Evolutionary conservation across 768 basidiomycete species (phyloP), one percentile per base, ranked within the genome.

Genomic region (Nidularia pulvinata): DNA sequence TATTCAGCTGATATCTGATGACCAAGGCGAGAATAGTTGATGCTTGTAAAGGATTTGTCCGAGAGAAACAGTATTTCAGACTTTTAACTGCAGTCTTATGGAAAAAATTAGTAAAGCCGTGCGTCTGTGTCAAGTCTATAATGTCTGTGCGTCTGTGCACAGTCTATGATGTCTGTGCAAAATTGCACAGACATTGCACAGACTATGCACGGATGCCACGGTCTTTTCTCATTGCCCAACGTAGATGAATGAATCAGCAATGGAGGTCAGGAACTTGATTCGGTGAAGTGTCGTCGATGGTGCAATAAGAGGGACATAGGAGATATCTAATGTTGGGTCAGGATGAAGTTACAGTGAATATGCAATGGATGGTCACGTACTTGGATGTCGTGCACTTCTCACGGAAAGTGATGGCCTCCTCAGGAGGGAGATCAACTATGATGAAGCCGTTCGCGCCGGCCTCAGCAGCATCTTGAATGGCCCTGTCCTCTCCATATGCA

Each of bases 381-480:
- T 84, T 83, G 36, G 86, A 79, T 55, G 78, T 83, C 14, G 82
- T 78, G 69, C 97, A 98, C 66, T 95, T 93, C 61, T 88, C 82
- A 37, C 95, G 83, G 79, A 99, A 98, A 25, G 80, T 73, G 57
- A 95, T 73, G 33, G 97, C 95, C 69, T 99, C 97, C 71, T 98
- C 95, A 11, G 97, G 97, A 34, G 97, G 97, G 32, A 98, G 84
- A 67, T 99, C 97, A 25, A 98, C 95, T 73, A 99, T 85, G 60
- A 98, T 95, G 66, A 95, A 99, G 1, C 97, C 97, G 68, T 96
- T 98, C 0, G 93, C 97, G 13, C 96, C 96, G 14, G 93, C 94
- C 53, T 87, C 86, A 46, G 74, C 79, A 2, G 95, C 95, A 66
- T 97, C 95, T 51, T 86, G 83, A 25, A 98, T 94, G 4, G 96